Conservation (phyloP, 345 rosid genomes). For the Eutrema japonicum region DNA sequence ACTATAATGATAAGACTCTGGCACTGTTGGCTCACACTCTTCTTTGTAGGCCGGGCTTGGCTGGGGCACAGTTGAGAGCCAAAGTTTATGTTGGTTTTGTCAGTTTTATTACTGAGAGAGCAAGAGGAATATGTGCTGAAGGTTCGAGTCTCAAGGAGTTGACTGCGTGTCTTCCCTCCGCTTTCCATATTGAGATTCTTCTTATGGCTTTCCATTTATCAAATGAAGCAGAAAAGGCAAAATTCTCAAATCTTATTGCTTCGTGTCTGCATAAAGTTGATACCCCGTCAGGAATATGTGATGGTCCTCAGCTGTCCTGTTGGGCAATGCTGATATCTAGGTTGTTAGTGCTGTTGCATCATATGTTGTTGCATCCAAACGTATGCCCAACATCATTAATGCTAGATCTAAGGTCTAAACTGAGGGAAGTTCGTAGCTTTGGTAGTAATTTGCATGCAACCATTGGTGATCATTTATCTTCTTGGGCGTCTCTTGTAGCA, state of each 20-base stretch:
- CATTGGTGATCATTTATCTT: conserved; percentile 61
- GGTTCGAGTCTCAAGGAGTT: conserved; percentile 66
- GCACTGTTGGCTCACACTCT: conserved; percentile 74
- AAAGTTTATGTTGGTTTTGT: conserved; percentile 63
- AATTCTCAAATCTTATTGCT: conserved; percentile 58
- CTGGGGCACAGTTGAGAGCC: conserved; percentile 71
- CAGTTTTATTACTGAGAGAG: conserved; percentile 65
- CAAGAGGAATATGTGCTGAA: conserved; percentile 50
- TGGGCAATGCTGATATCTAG: conserved; percentile 92
- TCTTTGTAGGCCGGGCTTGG: conserved; percentile 59
- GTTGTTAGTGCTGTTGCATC: conserved; percentile 79
- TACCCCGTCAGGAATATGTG: conserved; percentile 50
- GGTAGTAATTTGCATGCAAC: conserved; percentile 49
- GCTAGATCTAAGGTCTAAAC: conserved; percentile 68
- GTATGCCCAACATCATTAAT: conserved; percentile 76
- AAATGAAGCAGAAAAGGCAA: conserved; percentile 66
- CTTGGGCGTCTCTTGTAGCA: conserved; percentile 66
- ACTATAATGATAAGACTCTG: conserved; percentile 75
- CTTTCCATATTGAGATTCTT: conserved; percentile 88
- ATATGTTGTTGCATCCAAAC: conserved; percentile 72
- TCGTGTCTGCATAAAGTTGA: conserved; percentile 55
- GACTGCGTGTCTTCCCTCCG: conserved; percentile 76
- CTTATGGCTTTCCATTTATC: conserved; percentile 93
- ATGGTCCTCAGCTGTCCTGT: conserved; percentile 61
- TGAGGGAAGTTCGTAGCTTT: conserved; percentile 66